Evolutionary conservation across 352 stramenopile species (phyloP), one percentile per base, ranked within the genome.

Genomic region (Pythium brachiatum): DNA sequence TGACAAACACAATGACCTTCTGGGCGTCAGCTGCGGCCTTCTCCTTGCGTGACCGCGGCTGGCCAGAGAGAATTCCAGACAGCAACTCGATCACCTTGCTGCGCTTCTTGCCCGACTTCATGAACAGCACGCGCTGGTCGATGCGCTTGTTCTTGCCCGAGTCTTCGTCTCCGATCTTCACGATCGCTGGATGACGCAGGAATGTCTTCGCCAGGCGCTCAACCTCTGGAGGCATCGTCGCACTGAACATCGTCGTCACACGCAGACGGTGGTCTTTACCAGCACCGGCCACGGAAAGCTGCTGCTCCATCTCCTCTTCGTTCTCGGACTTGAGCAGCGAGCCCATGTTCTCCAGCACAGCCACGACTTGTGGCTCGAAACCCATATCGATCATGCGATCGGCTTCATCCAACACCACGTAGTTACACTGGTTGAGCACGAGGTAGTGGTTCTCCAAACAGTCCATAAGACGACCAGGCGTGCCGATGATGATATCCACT

Each of bases 1-100:
- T 99, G 60, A 99, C 97, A 76, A 99, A 99, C n/a, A 99, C 95
- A 59, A 99, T 99, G 44, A 98, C 88, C 79, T 99, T 98, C 27
- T 96, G 81, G 2, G 87, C 76, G 23, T 96, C 84, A 2, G 83
- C 74, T 6, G 78, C 66, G 26, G 85, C 83, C 52, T 70, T 70
- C 62, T 92, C 82, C 61, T 91, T 93, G 48, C 82, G 74, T 5
- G 78, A 88, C 5, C 75, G 70, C 0, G 81, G 76, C 58, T 88
- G 79, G 6, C 76, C 78, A 55, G 86, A 88, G 3, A 92, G 63
- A 43, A 99, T 86, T 16, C 97, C 83, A 2, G 79, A 65, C 29
- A 99, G 72, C 38, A 91, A 82, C 64, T 98, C 79, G 20, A 80
- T 71, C 29, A 95, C 70, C 66, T 90, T 96, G 36, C 59, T 58